A percentile compares a stretch with the other conserved stretches of the same genome.
Conservation (phyloP, 352 stramenopile genomes). For the Globisporangium barbulae region DNA sequence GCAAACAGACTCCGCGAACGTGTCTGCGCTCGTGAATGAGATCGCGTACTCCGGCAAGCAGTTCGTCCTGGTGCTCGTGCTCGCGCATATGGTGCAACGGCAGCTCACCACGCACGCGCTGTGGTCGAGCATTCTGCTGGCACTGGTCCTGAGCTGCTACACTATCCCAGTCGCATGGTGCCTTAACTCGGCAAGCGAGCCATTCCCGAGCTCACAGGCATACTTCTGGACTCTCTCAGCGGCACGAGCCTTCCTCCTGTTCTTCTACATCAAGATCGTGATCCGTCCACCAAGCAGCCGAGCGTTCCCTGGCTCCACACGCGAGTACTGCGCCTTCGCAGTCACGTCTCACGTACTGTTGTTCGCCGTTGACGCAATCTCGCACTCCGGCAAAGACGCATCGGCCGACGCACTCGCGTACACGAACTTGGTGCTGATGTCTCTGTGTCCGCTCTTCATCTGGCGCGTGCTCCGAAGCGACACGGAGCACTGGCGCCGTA, state of each 20-base stretch:
- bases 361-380: background rate
- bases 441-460: conserved; percentile 25
- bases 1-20: conserved; percentile 3
- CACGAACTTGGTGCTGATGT: background rate
- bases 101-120: conserved; percentile 30
- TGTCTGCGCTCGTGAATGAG: conserved; percentile 21
- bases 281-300: conserved; percentile 15
- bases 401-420: background rate
- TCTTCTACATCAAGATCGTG: conserved; percentile 23
- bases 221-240: conserved; percentile 10
- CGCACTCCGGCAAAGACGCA: background rate
- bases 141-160: conserved; percentile 23
- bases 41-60: conserved; percentile 33
- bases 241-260: conserved; percentile 14
- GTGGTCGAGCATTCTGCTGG: conserved; percentile 22
- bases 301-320: conserved; percentile 16
- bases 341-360: conserved; percentile 19
- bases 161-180: conserved; percentile 22
- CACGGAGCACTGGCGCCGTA: conserved; percentile 42
- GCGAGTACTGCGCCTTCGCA: conserved; percentile 27
- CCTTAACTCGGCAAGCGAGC: conserved; percentile 4
- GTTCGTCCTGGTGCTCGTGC: conserved; percentile 35
- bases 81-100: conserved; percentile 37
- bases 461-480: conserved; percentile 42
- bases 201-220: conserved; percentile 12